Base-by-base conservation (phyloP, 1,139 yeast species). In the Pichia norvegensis region DNA sequence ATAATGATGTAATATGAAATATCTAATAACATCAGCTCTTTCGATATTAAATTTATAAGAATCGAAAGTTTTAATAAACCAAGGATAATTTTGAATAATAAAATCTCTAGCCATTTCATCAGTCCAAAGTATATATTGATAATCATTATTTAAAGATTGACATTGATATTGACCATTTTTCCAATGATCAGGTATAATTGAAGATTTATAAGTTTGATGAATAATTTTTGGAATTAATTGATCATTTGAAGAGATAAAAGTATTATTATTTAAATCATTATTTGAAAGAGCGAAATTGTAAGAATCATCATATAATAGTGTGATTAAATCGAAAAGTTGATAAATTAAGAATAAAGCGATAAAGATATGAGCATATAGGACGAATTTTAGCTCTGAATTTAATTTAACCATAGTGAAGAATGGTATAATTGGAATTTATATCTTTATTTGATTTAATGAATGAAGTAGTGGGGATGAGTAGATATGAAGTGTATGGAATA, bases 21-120 rank as follows among this genome's bases (percentile, higher is more conserved):
- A 88, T 53, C 97, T 73, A 43, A 90, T 85, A n/a, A 87, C 95
- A 59, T 88, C 97, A 0, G 96, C 97, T 50, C 97, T 69, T 70
- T 86, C 81, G 54, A 90, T 90, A 27, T 90, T 88, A 61, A 79
- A 87, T 39, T 74, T 78, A 63, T 88, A 88, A 37, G 72, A 64
- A 60, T 86, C 92, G 74, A 85, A 88, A 10, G 92, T 83, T 17
- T 71, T 65, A 49, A 88, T 67, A 61, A 88, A 88, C 96, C 97
- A 90, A 1, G 92, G 83, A 61, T 81, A 90, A 54, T 85, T 76
- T 56, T 80, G 79, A 38, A 76, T 72, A 51, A 88, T 85, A 60
- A 88, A 90, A 42, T 83, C 81, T 47, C 87, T 71, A 19, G 95
- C 78, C 80, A 75, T 79, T 44, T 77, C 82, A 63, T 90, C 97